phyloP scores from a whole-genome alignment of 805 yeast species.

The Cyberlindnera maritima region DNA sequence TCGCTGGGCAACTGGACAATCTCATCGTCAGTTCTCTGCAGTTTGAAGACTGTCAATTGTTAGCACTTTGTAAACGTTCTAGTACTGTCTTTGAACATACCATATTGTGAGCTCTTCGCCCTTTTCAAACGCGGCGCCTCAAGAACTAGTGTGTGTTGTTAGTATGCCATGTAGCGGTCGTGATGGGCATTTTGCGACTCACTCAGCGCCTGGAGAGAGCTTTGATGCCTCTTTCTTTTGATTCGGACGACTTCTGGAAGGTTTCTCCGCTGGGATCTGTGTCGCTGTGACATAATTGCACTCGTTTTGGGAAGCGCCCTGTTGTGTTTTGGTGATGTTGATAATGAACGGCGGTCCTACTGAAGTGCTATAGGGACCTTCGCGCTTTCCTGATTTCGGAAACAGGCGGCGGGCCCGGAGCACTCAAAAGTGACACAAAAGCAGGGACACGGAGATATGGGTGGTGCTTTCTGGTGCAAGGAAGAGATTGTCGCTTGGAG shows the following conservation, averaged over 20 bases:
- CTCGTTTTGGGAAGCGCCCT: too few relatives aligned
- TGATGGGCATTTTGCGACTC: constrained; percentile 19
- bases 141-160: constrained; percentile 25
- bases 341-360: too few relatives aligned
- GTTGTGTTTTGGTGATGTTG: neutral
- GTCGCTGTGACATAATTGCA: neutral
- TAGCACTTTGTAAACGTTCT: too few relatives aligned
- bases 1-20: constrained; percentile 18
- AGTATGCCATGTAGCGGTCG: too few relatives aligned
- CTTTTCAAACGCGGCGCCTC: constrained; percentile 39
- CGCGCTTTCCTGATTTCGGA: neutral
- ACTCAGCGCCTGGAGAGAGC: constrained; percentile 79
- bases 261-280: neutral
- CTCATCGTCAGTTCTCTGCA: constrained; percentile 45
- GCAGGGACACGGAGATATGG: neutral
- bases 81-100: too few relatives aligned
- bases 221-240: constrained; percentile 83
- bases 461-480: too few relatives aligned
- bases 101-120: constrained; percentile 34
- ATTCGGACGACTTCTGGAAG: constrained; percentile 72
- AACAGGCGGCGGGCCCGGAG: neutral
- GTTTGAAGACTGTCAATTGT: constrained; percentile 36
- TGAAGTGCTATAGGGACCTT: neutral
- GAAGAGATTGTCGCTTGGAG: too few relatives aligned
- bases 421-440: neutral